These are phyloP conservation scores for Eucalyptus erythrocorys DNA, from an alignment of 345 rosid species.

Conservation along the genomic window DNA sequence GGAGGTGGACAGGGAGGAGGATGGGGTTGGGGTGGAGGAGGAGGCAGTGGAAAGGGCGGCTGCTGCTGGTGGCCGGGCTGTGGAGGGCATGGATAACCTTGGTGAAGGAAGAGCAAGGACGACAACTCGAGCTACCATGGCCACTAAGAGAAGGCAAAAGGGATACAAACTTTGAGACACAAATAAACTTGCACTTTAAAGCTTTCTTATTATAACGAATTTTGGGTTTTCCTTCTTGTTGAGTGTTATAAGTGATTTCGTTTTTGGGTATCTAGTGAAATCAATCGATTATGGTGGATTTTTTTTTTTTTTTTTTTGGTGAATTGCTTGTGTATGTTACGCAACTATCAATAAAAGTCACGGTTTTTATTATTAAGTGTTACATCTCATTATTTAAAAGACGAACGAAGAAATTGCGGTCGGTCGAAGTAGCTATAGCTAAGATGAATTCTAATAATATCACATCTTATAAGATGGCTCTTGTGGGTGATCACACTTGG, in stretches of 20 bases:
- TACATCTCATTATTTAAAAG: neutral
- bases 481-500: neutral
- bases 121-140: neutral
- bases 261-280: neutral
- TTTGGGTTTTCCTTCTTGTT: neutral
- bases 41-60: neutral
- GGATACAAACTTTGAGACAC: neutral
- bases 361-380: neutral
- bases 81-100: neutral
- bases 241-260: neutral
- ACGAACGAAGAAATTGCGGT: neutral
- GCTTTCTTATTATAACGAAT: neutral
- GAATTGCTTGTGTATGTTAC: neutral
- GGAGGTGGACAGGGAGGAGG: conserved; percentile 1
- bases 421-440: neutral
- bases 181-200: neutral
- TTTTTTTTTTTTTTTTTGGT: neutral
- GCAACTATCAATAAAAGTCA: neutral
- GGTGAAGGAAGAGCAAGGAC: neutral
- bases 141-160: neutral
- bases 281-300: neutral
- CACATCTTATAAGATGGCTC: neutral
- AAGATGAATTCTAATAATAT: neutral
- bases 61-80: conserved; percentile 55
- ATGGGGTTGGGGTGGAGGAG: neutral